Evolutionary conservation across 805 yeast species (phyloP).

Genomic region (Ogataea nitratoaversa): DNA sequence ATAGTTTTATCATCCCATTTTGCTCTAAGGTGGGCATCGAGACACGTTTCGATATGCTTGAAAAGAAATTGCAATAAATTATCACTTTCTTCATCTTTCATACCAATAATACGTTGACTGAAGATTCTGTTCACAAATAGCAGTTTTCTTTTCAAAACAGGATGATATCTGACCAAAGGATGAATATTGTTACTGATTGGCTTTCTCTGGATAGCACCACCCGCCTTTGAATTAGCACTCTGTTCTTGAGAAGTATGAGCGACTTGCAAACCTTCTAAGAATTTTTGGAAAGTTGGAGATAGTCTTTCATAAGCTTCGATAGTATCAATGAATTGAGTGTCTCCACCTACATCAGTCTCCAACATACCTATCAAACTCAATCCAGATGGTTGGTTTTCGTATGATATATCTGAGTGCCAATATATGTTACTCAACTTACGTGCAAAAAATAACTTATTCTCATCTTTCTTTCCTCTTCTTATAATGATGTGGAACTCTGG

Average conservation of each 20-base stretch:
- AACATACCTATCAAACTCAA: constrained; percentile 59
- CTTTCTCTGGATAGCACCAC: constrained; percentile 59
- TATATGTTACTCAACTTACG: constrained; percentile 33
- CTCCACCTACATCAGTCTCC: constrained; percentile 55
- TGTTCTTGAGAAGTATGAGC: constrained; percentile 64
- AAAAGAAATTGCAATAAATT: constrained; percentile 50
- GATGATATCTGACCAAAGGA: constrained; percentile 62
- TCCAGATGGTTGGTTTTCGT: constrained; percentile 67
- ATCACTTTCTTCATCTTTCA: constrained; percentile 63
- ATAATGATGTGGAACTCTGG: constrained; percentile 59
- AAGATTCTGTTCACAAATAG: constrained; percentile 52
- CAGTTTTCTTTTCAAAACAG: constrained; percentile 56
- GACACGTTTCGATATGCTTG: constrained; percentile 41
- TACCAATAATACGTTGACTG: constrained; percentile 57
- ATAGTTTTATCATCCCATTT: constrained; percentile 61
- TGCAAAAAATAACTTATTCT: constrained; percentile 30
- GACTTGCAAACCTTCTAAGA: constrained; percentile 55
- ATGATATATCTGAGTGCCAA: constrained; percentile 72
- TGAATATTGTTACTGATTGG: constrained; percentile 53
- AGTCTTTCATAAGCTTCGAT: constrained; percentile 61
- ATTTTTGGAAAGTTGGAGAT: constrained; percentile 54
- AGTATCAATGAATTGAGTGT: constrained; percentile 61
- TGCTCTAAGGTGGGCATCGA: constrained; percentile 59
- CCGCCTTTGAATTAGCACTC: constrained; percentile 45
- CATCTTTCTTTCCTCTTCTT: constrained; percentile 38